Conservation (phyloP, 2,329 filamentous ascomycete genomes). For the Monosporascus sp. region DNA sequence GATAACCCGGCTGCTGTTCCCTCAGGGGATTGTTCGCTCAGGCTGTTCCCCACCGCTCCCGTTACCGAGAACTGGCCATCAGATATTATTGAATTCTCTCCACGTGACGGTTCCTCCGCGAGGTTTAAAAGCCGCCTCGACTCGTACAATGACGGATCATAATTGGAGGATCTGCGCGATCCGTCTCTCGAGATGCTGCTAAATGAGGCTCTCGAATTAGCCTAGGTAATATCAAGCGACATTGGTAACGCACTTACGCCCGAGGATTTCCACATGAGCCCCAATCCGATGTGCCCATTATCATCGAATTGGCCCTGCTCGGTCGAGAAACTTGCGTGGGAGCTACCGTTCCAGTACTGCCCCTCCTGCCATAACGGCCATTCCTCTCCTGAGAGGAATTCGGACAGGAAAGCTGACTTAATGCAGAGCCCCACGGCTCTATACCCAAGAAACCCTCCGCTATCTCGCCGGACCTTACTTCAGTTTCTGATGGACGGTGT, state of each 20-base stretch:
- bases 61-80: conserved; percentile 30
- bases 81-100: conserved; percentile 28
- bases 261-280: conserved; percentile 1
- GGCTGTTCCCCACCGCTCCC: conserved; percentile 32
- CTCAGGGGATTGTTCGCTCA: conserved; percentile 22
- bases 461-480: not conserved
- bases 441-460: not conserved
- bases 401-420: conserved; percentile 32
- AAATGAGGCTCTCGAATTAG: conserved; percentile 4
- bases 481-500: conserved; percentile 10
- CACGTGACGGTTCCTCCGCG: conserved; percentile 28
- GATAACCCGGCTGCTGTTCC: conserved; percentile 25
- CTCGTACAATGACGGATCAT: conserved; percentile 40
- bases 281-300: conserved; percentile 9
- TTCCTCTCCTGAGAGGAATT: conserved; percentile 26
- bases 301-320: conserved; percentile 29
- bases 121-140: conserved; percentile 38
- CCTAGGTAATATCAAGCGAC: not conserved
- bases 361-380: conserved; percentile 19
- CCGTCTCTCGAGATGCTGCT: conserved; percentile 27
- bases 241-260: conserved; percentile 7
- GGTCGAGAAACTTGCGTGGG: conserved; percentile 15
- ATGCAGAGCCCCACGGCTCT: conserved; percentile 12
- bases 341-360: conserved; percentile 23
- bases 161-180: conserved; percentile 36